Base-by-base conservation (phyloP, 352 stramenopile species). In the Saprolegnia parasitica region DNA sequence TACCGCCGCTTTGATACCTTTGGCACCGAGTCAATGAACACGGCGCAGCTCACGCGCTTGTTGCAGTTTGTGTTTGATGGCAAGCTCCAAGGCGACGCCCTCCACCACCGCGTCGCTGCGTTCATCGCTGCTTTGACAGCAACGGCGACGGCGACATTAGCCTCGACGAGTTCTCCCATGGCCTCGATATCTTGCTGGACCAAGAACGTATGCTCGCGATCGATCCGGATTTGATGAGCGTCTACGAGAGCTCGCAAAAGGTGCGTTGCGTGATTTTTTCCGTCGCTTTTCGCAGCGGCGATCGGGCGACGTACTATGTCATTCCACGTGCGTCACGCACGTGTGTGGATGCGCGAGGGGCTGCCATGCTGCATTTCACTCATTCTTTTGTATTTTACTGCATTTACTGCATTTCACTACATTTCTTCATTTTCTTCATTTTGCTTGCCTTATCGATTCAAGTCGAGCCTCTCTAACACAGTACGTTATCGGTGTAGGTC, bases 241-340 rank as follows among this genome's bases (percentile, higher is more conserved):
- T 56, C n/a, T 63, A 40, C 24, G 35, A 72, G 42, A 55, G 4
- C 16, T 40, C 13, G 9, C 32, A 52, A 60, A 55, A 18, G 65
- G 73, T 18, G 26, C 72, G n/a, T 37, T 76, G 5, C 57, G 74
- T 32, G 56, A 75, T 47, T 62, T 74, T n/a, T n/a, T n/a, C n/a
- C n/a, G n/a, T n/a, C n/a, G 39, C 39, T 46, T 15, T 15, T 46
- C 39, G 39, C 39, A 46, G 8, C 39, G 39, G 39, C 39, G 39
- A n/a, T n/a, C n/a, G n/a, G n/a, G n/a, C n/a, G n/a, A n/a, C n/a
- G n/a, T n/a, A n/a, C n/a, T n/a, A n/a, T n/a, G n/a, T n/a, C n/a
- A n/a, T n/a, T n/a, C n/a, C n/a, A n/a, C n/a, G n/a, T n/a, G n/a
- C n/a, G n/a, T n/a, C n/a, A n/a, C n/a, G n/a, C n/a, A n/a, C n/a